phyloP scores from a whole-genome alignment of 441 rosid genomes.

The Croton setiger region DNA sequence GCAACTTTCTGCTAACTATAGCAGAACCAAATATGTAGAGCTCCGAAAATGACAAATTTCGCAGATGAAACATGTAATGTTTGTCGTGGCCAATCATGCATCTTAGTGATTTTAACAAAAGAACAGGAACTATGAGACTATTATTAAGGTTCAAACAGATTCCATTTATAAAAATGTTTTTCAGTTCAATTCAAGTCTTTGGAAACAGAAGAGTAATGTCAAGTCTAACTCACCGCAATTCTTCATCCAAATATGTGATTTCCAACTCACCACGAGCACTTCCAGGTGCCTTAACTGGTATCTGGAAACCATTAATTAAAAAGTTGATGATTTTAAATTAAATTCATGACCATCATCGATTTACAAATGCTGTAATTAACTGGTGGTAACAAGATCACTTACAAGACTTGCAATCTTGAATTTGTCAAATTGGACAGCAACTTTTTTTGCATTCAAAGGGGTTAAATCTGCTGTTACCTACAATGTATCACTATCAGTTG shows the following conservation, averaged over 20 bases:
- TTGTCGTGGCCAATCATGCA: background rate
- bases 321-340: background rate
- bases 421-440: slow-evolving; percentile 70
- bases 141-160: background rate
- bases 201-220: background rate
- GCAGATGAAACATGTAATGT: background rate
- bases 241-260: slow-evolving; percentile 87
- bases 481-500: slow-evolving; percentile 18
- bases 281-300: slow-evolving; percentile 80
- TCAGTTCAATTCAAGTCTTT: background rate
- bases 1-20: background rate
- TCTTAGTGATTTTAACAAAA: background rate
- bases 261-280: slow-evolving; percentile 84
- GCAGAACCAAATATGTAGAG: background rate
- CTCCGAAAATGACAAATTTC: background rate
- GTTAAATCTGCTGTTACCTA: slow-evolving; percentile 88
- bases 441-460: slow-evolving; percentile 69
- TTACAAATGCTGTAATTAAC: background rate
- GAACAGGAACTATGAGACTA: background rate
- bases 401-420: slow-evolving; percentile 83
- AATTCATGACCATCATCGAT: background rate
- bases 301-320: slow-evolving; percentile 34
- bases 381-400: slow-evolving; percentile 22
- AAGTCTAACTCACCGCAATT: slow-evolving; percentile 51
- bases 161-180: background rate